Conservation (phyloP, 2,329 filamentous ascomycete genomes). For the Diaporthe ilicicola region DNA sequence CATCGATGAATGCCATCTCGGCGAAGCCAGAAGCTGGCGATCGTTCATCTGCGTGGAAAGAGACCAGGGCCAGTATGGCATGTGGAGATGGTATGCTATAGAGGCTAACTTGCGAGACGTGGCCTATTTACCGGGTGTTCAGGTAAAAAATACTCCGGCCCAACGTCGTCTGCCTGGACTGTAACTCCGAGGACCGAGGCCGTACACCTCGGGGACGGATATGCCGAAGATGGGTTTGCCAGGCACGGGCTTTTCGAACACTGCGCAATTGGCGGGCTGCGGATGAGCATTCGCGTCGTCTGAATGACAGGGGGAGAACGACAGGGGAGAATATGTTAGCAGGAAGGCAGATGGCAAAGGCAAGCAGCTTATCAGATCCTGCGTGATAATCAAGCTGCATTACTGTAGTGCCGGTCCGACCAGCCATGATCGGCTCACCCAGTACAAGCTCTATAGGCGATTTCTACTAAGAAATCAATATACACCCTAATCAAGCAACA, state of each 20-base stretch:
- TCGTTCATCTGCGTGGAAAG: neutral
- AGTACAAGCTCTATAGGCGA: no score
- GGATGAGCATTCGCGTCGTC: neutral
- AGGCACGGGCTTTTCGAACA: neutral
- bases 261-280: neutral
- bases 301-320: neutral
- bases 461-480: no score
- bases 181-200: neutral
- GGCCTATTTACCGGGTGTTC: neutral
- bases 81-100: no score
- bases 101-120: neutral
- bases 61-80: no score
- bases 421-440: no score
- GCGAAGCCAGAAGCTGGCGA: neutral
- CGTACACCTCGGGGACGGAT: neutral
- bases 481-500: no score
- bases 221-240: neutral
- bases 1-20: conserved; percentile 11
- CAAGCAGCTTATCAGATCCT: conserved; percentile 23
- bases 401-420: neutral
- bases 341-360: neutral
- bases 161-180: neutral
- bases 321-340: neutral
- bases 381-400: conserved; percentile 16
- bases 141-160: neutral